Conservation (phyloP, 805 yeast genomes). For the Candida maltosa region DNA sequence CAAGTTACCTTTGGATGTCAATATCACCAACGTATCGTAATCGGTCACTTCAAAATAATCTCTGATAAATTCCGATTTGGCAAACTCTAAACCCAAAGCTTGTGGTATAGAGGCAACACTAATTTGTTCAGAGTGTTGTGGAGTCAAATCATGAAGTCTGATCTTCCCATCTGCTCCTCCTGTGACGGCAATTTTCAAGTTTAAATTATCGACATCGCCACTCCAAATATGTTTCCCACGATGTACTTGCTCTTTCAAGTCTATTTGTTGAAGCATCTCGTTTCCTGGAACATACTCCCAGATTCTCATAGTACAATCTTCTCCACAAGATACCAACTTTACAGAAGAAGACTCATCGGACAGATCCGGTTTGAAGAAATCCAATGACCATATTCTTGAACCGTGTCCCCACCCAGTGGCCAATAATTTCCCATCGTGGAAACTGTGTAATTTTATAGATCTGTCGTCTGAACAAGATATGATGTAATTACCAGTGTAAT, state of each 20-base stretch:
- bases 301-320: constrained; percentile 79
- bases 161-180: constrained; percentile 94
- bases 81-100: constrained; percentile 20
- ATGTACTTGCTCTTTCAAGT: constrained; percentile 62
- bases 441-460: constrained; percentile 74
- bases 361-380: constrained; percentile 50
- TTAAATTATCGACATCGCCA: constrained; percentile 49
- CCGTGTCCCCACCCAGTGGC: constrained; percentile 96
- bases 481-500: constrained; percentile 49
- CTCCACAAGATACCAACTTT: constrained; percentile 65
- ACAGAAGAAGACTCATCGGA: constrained; percentile 17
- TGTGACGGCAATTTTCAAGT: constrained; percentile 56
- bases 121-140: constrained; percentile 15
- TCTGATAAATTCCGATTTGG: constrained; percentile 56
- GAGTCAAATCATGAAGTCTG: constrained; percentile 53
- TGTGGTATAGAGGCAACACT: constrained; percentile 30
- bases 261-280: constrained; percentile 33
- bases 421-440: constrained; percentile 51
- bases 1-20: constrained; percentile 61
- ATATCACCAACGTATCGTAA: constrained; percentile 41
- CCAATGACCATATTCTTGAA: constrained; percentile 86
- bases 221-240: constrained; percentile 89
- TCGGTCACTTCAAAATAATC: constrained; percentile 49
- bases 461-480: constrained; percentile 93
- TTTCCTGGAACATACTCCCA: constrained; percentile 53